phyloP scores from a whole-genome alignment of 225 moss, liverwort and hornwort species.

The Anthoceros angustus region DNA sequence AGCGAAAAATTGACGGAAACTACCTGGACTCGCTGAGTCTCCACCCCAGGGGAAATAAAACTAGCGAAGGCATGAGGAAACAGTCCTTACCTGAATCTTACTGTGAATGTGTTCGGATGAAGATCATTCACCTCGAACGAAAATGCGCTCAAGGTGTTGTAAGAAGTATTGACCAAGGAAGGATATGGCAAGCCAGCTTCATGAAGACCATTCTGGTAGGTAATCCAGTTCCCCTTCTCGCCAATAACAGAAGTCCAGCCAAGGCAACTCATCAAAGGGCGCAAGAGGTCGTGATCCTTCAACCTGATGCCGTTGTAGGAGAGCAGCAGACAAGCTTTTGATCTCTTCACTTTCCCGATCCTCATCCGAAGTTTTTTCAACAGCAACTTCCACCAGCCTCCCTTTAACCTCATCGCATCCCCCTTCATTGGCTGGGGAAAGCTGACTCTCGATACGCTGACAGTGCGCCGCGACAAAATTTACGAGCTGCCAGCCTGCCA shows the following conservation, averaged over 20 bases:
- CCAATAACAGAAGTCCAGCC: background rate
- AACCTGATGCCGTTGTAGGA: background rate
- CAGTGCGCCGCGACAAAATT: no score
- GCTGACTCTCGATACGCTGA: no score
- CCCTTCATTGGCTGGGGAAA: no score
- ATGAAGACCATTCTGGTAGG: background rate
- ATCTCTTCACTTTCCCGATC: background rate
- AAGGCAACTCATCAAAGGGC: background rate
- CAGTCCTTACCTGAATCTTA: background rate
- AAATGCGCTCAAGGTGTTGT: constrained; percentile 1
- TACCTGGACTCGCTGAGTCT: no score
- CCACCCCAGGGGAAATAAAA: no score
- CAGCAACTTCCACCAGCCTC: no score
- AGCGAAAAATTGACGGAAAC: no score
- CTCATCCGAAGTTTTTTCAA: no score
- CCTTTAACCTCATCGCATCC: no score
- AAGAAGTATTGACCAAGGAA: background rate
- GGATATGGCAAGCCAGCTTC: constrained; percentile 1
- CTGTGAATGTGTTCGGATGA: background rate
- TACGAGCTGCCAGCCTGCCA: no score
- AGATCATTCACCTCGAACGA: constrained; percentile 2
- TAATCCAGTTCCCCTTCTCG: background rate
- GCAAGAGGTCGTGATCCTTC: background rate
- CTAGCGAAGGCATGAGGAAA: no score
- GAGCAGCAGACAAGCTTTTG: background rate